Percentiles rank a stretch among this genome's conserved stretches.
These are phyloP conservation scores for Leccinum broughii DNA, from an alignment of 768 basidiomycete species.

Conservation along the genomic window DNA sequence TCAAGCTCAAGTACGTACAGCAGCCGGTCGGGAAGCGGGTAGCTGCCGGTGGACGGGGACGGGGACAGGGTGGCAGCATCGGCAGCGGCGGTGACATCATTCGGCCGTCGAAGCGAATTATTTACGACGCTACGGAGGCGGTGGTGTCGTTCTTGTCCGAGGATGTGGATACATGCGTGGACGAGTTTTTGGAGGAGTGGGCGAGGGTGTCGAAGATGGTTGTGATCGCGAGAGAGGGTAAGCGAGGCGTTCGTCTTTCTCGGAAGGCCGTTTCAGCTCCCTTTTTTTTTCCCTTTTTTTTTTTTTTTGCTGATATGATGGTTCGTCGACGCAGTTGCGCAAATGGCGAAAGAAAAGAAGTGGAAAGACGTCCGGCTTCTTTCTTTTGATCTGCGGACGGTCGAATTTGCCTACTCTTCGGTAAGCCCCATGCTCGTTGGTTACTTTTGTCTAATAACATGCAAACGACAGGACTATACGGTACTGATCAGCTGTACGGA, in stretches of 20 bases:
- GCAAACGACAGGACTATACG: conserved; percentile 57
- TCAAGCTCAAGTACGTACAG: conserved; percentile 88
- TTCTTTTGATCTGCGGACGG: conserved; percentile 89
- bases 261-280: neutral
- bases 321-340: conserved; percentile 60
- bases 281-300: neutral
- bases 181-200: conserved; percentile 92
- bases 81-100: conserved; percentile 52
- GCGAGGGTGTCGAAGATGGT: conserved; percentile 91
- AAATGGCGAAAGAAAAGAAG: conserved; percentile 71
- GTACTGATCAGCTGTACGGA: conserved; percentile 79
- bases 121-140: conserved; percentile 86
- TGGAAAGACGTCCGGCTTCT: conserved; percentile 81
- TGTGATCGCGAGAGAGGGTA: conserved; percentile 87
- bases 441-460: neutral
- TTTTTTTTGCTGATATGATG: neutral
- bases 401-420: conserved; percentile 80
- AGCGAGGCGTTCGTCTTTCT: conserved; percentile 13
- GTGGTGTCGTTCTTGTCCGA: conserved; percentile 88
- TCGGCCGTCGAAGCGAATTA: conserved; percentile 83
- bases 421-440: conserved; percentile 35
- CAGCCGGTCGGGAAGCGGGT: conserved; percentile 76
- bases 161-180: conserved; percentile 84
- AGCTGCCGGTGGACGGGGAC: conserved; percentile 44
- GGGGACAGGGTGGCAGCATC: neutral